Evolutionary conservation across 176 grass and related monocot genomes (phyloP), one percentile per base, ranked within the genome.

Genomic region (Aechmea fasciata): DNA sequence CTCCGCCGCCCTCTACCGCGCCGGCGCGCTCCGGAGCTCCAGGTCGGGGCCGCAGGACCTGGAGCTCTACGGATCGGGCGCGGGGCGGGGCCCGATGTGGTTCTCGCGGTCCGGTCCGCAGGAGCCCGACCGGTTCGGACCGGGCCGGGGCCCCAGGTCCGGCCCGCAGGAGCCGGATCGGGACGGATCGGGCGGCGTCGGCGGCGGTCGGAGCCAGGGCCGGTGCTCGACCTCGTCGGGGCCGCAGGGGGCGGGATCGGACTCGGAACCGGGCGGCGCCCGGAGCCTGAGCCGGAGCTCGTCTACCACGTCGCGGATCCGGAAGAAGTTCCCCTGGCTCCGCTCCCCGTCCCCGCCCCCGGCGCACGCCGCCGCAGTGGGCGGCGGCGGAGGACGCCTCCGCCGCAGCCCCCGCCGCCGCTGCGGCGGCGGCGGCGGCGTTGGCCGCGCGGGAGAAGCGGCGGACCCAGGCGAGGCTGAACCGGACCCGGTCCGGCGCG

Each of bases 261-360:
- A 41, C 13, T 33, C 65, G 23, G 65, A 61, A 0, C 55, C 55
- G 17, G 14, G 65, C 13, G 55, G 55, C 55, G 55, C 17, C 15
- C 55, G 13, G 33, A 77, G 33, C 71, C 86, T 97, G 18, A 92
- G 93, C 73, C 79, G 86, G 11, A 81, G 86, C 84, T 92, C 94
- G n/a, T 92, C 94, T 3, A 97, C 94, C 63, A 80, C 89, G 52
- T 97, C 94, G 15, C 47, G 79, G 73, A 97, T 97, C 71, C 75
- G 89, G 48, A 71, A 54, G 69, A 97, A 92, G 78, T 97, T 97
- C 47, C 79, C 94, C 19, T 97, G 94, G 94, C 83, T 97, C 61
- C 78, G 87, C 11, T 97, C 89, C 7, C 89, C 89, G 18, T 90
- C 89, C 0, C 83, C 0, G 71, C 55, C 55, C 55, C 2, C 51